phyloP scores from a whole-genome alignment of 1,139 yeast genomes.

The Taiozyma sp. region DNA sequence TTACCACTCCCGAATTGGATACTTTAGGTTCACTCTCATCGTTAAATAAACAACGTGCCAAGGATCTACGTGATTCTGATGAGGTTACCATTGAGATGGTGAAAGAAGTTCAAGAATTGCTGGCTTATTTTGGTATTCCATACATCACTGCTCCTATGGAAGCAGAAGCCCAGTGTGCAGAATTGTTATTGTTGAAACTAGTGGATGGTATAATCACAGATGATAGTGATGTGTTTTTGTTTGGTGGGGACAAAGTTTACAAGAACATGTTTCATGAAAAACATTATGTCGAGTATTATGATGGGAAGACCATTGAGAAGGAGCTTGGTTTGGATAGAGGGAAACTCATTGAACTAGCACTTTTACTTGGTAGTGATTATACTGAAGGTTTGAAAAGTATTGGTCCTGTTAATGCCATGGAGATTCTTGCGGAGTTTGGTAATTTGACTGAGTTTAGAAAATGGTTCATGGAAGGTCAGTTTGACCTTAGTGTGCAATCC shows the following conservation, averaged over 20 bases:
- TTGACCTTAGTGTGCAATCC: constrained; percentile 32
- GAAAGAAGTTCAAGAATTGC: constrained; percentile 81
- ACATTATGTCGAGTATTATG: constrained; percentile 86
- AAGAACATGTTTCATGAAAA: constrained; percentile 94
- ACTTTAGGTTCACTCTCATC: not conserved
- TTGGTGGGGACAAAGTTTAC: constrained; percentile 84
- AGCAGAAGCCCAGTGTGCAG: constrained; percentile 98
- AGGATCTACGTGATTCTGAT: constrained; percentile 82
- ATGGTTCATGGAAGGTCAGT: constrained; percentile 47
- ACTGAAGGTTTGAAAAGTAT: constrained; percentile 88
- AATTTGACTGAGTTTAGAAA: constrained; percentile 38
- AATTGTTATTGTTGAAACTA: constrained; percentile 53
- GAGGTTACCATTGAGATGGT: constrained; percentile 88
- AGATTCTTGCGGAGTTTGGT: constrained; percentile 85
- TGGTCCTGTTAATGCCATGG: constrained; percentile 93
- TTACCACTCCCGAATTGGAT: not conserved
- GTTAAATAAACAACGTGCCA: constrained; percentile 42
- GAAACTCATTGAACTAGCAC: constrained; percentile 73
- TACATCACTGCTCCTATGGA: constrained; percentile 96
- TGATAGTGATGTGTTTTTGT: constrained; percentile 93
- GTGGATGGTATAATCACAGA: constrained; percentile 97
- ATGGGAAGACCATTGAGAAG: constrained; percentile 49
- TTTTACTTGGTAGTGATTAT: constrained; percentile 87
- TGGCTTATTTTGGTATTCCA: constrained; percentile 88
- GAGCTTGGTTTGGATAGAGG: constrained; percentile 63